Base-by-base conservation (phyloP, 2,329 filamentous ascomycete species). In the Trichophyton mentagrophytes region DNA sequence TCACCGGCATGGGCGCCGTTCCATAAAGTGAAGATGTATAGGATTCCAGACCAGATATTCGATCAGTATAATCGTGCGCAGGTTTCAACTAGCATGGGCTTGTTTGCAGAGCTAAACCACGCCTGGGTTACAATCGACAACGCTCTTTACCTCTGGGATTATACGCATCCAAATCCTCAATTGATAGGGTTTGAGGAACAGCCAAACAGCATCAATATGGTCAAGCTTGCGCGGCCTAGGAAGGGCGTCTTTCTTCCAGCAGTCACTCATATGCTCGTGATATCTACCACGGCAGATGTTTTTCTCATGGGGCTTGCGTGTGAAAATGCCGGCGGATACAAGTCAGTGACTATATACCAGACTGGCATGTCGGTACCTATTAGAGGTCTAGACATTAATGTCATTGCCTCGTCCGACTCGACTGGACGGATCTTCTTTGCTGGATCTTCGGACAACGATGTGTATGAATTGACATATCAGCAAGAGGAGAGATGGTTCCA, bases 401-500 rank as follows among this genome's bases (percentile, higher is more conserved):
- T 87, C 53, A 90, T 99, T 66, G 85, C 85, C 22, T 89, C 88
- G 15, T 93, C 91, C 0, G 75, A 77, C 2, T 85, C 86, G 20
- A 87, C 84, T 22, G 95, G 95, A 7, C 88, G 93, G 63, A 93
- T 99, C 65, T 99, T 99, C 78, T 96, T 96, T 69, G 86, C 88
- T 47, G 89, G 90, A 42, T 82, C 81, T 58, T 82, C 80, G 58
- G 89, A 92, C 65, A 90, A 90, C 65, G 91, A 97, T 67, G 84
- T 99, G 56, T 89, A 93, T 72, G 93, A 99, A 74, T 82, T 99
- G 60, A 91, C 88, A 66, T 99, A 99, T 71, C 92, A 97, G 74
- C 90, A 96, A 69, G 90, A 97, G 72, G 93, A 99, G 74, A 87
- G 88, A 67, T 99, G 93, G 93, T 99, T 99, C 71, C 87, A 88